Evolutionary conservation across 2,329 filamentous ascomycete species (phyloP).

Genomic region (Pseudocercospora musae): DNA sequence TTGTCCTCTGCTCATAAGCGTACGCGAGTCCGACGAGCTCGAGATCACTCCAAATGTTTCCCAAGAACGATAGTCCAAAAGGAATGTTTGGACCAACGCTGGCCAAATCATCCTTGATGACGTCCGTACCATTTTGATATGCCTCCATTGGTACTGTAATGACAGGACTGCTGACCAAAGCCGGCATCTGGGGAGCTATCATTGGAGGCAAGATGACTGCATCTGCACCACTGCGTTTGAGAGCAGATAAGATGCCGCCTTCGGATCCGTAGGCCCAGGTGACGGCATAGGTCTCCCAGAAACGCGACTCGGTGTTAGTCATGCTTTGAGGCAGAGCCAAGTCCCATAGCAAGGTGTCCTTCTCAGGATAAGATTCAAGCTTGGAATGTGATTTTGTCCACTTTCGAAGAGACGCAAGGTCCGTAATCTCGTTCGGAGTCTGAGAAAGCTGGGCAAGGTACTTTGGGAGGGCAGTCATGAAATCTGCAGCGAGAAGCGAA

Average conservation of each 20-base stretch:
- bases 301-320: not conserved
- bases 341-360: constrained; percentile 8
- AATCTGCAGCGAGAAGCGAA: constrained; percentile 1
- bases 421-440: not conserved
- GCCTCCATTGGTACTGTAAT: constrained; percentile 6
- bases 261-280: not conserved
- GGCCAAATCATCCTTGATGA: not conserved
- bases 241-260: constrained; percentile 4
- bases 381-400: not conserved
- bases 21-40: constrained; percentile 6
- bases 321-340: not conserved
- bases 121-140: not conserved
- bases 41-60: constrained; percentile 4
- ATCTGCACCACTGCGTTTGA: constrained; percentile 4
- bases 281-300: constrained; percentile 6
- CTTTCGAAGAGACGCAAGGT: not conserved
- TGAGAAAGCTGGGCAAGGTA: not conserved
- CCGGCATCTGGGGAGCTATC: not conserved
- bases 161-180: constrained; percentile 6
- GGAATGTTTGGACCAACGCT: not conserved
- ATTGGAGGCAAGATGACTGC: constrained; percentile 3
- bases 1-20: constrained; percentile 10
- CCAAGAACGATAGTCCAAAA: constrained; percentile 8
- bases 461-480: not conserved
- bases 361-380: not conserved